phyloP scores from a whole-genome alignment of 2,329 filamentous ascomycete genomes.

The Aspergillus sp. region DNA sequence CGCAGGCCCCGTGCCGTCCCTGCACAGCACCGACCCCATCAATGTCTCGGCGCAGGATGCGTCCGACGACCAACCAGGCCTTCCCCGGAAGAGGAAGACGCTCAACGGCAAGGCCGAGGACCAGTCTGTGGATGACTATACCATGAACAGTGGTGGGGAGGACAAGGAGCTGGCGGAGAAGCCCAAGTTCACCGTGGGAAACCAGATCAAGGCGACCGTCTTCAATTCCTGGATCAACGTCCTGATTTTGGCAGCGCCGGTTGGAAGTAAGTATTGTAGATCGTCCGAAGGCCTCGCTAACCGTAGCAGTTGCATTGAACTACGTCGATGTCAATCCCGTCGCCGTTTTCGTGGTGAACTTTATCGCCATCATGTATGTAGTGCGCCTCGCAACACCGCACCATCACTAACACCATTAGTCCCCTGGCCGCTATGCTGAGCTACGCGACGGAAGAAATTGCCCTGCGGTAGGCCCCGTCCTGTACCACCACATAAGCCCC shows the following conservation, averaged over 20 bases:
- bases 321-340: slow-evolving; percentile 60
- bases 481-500: neutral
- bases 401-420: slow-evolving; percentile 14
- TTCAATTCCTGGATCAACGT: slow-evolving; percentile 86
- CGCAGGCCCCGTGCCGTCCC: slow-evolving; percentile 20
- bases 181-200: slow-evolving; percentile 36
- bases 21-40: slow-evolving; percentile 29
- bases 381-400: neutral
- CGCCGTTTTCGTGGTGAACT: slow-evolving; percentile 82
- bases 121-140: slow-evolving; percentile 9
- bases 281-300: slow-evolving; percentile 4
- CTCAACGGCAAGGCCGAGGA: slow-evolving; percentile 18
- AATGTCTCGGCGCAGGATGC: slow-evolving; percentile 22
- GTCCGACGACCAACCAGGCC: slow-evolving; percentile 9
- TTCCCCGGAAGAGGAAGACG: slow-evolving; percentile 26
- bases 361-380: slow-evolving; percentile 74
- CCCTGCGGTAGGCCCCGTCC: slow-evolving; percentile 47
- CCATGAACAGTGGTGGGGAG: slow-evolving; percentile 3
- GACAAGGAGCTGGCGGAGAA: slow-evolving; percentile 18
- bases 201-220: slow-evolving; percentile 61
- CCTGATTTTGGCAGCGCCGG: slow-evolving; percentile 72
- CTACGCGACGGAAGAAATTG: slow-evolving; percentile 88
- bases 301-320: slow-evolving; percentile 59
- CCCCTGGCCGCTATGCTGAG: slow-evolving; percentile 83
- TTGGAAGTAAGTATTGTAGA: slow-evolving; percentile 53